Conservation (phyloP, 2,329 filamentous ascomycete genomes). For the Keithomyces neogunnii region DNA sequence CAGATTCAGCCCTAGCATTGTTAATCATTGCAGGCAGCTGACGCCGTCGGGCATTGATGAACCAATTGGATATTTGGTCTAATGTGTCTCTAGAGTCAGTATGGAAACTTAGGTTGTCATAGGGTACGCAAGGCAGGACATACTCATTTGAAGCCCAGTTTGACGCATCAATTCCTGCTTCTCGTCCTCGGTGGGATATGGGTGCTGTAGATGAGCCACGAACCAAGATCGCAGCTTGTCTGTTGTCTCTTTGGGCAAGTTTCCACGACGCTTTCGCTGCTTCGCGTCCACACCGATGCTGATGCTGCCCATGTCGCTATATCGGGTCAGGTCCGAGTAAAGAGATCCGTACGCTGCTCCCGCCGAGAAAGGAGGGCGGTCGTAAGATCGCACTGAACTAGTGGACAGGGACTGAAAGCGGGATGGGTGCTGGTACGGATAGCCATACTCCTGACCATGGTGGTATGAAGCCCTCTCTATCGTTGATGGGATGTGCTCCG, state of each 20-base stretch:
- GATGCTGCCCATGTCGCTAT: constrained; percentile 27
- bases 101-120: neutral
- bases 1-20: constrained; percentile 43
- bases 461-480: constrained; percentile 16
- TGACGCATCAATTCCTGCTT: constrained; percentile 72
- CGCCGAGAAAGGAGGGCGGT: constrained; percentile 35
- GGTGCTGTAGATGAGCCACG: constrained; percentile 64
- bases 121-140: constrained; percentile 25
- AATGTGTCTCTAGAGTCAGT: constrained; percentile 4
- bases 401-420: constrained; percentile 38
- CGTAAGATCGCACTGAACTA: constrained; percentile 33
- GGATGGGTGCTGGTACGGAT: constrained; percentile 33
- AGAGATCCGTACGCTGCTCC: constrained; percentile 27
- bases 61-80: constrained; percentile 74
- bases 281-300: constrained; percentile 34
- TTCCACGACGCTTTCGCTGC: constrained; percentile 63
- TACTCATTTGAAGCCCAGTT: constrained; percentile 72
- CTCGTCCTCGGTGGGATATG: constrained; percentile 82
- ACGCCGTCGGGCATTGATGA: constrained; percentile 67
- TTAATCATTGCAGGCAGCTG: constrained; percentile 53
- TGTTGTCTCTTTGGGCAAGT: constrained; percentile 84
- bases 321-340: constrained; percentile 35
- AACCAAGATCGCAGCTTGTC: constrained; percentile 78
- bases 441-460: constrained; percentile 25
- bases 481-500: neutral